Evolutionary conservation across 2,329 filamentous ascomycete genomes (phyloP).

Genomic region (Penicillium concentricum): DNA sequence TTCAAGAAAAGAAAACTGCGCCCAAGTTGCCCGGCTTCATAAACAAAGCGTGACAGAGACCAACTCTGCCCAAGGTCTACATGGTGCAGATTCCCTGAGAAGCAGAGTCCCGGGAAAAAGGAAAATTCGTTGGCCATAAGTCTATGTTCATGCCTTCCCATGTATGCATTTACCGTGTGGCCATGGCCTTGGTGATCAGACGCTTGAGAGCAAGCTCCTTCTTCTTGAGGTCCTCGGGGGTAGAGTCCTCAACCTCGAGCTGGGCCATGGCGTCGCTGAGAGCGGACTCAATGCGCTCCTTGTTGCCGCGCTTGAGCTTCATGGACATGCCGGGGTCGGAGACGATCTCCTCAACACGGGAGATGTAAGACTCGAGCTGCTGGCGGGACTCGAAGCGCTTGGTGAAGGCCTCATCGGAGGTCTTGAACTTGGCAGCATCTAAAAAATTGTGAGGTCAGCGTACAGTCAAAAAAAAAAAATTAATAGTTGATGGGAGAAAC

Average conservation of each 20-base stretch:
- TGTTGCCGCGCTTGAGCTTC: slow-evolving; percentile 98
- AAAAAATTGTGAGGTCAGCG: slow-evolving; percentile 15
- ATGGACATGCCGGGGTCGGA: slow-evolving; percentile 93
- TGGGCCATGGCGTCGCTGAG: slow-evolving; percentile 97
- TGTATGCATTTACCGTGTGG: slow-evolving; percentile 68
- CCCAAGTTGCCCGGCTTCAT: slow-evolving; percentile 28
- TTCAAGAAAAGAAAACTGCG: slow-evolving; percentile 28
- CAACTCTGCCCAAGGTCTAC: slow-evolving; percentile 25
- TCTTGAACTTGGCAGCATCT: slow-evolving; percentile 98
- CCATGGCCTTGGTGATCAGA: slow-evolving; percentile 97
- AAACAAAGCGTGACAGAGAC: slow-evolving; percentile 25
- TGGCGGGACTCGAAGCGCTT: slow-evolving; percentile 99
- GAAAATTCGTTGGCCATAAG: slow-evolving; percentile 21
- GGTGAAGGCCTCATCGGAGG: slow-evolving; percentile 95
- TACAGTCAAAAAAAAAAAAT: not conserved
- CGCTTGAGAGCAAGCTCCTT: slow-evolving; percentile 98
- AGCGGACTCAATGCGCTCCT: slow-evolving; percentile 98
- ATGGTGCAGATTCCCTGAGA: slow-evolving; percentile 19
- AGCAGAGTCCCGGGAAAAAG: slow-evolving; percentile 12
- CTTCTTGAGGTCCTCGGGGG: slow-evolving; percentile 97
- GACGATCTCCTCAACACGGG: slow-evolving; percentile 97
- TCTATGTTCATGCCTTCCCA: slow-evolving; percentile 26
- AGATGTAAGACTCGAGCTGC: slow-evolving; percentile 98
- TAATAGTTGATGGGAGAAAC: slow-evolving; percentile 23
- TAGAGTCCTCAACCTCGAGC: slow-evolving; percentile 91